A percentile compares a stretch with the other conserved stretches of the same genome.
Conservation (phyloP, 2,329 filamentous ascomycete species). For the Geoglossum cookeanum region DNA sequence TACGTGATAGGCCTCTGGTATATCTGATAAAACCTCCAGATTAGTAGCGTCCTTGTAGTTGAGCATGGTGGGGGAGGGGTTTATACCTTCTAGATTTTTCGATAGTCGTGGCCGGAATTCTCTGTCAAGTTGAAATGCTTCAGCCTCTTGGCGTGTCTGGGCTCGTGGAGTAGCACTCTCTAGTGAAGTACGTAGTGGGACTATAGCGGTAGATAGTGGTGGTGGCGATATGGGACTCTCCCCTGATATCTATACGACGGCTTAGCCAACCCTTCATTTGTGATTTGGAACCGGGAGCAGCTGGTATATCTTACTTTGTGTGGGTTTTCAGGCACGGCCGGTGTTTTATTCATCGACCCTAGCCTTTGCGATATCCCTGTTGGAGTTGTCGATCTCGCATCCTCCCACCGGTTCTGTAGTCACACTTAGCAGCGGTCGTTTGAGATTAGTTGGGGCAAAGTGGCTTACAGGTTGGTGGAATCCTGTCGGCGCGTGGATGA, state of each 20-base stretch:
- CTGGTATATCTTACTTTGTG: conserved; percentile 4
- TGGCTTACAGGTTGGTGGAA: conserved; percentile 58
- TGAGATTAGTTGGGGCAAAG: neutral
- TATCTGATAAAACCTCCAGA: conserved; percentile 14
- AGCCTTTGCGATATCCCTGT: conserved; percentile 15
- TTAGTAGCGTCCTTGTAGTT: conserved; percentile 8
- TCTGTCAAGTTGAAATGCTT: conserved; percentile 31
- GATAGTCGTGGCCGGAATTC: conserved; percentile 35
- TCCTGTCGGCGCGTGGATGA: conserved; percentile 75
- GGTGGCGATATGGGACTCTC: conserved; percentile 19
- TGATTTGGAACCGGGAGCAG: neutral
- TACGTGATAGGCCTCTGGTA: conserved; percentile 16
- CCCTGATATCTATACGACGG: conserved; percentile 16
- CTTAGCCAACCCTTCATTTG: conserved; percentile 5
- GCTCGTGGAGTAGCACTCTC: conserved; percentile 63
- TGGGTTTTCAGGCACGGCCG: conserved; percentile 8
- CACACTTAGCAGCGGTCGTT: neutral
- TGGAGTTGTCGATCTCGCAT: conserved; percentile 10
- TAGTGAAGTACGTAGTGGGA: conserved; percentile 42
- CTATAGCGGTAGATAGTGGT: conserved; percentile 56
- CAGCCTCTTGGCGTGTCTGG: conserved; percentile 61
- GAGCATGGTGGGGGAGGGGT: conserved; percentile 9
- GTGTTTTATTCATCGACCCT: conserved; percentile 20
- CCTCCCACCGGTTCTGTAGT: neutral
- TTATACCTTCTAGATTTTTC: conserved; percentile 59